These are phyloP conservation scores for Erucastrum elatum DNA, from an alignment of 345 rosid species.

Conservation along the genomic window DNA sequence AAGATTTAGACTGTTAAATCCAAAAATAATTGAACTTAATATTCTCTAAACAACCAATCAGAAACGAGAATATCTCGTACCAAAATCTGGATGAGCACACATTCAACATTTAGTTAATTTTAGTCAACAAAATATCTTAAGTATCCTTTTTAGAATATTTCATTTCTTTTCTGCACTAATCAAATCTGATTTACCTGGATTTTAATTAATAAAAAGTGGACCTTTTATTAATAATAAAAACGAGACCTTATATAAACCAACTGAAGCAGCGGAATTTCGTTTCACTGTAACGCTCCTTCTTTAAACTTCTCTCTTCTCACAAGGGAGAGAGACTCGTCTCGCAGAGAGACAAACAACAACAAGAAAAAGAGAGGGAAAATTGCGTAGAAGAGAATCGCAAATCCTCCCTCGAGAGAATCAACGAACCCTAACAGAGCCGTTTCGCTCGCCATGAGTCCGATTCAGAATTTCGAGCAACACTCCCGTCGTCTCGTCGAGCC, in stretches of 20 bases:
- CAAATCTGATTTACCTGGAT: not conserved
- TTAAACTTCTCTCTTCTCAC: not conserved
- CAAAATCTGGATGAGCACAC: not conserved
- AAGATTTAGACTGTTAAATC: too few species aligned
- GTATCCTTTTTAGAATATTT: not conserved
- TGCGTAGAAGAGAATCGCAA: conserved; percentile 1
- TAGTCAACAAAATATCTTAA: not conserved
- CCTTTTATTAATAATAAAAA: conserved; percentile 7
- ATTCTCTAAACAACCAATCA: not conserved
- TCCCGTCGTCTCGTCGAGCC: conserved; percentile 77
- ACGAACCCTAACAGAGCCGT: conserved; percentile 22
- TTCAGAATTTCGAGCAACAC: conserved; percentile 94
- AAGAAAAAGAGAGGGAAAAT: conserved; percentile 15
- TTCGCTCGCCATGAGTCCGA: conserved; percentile 67
- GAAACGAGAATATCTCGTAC: not conserved
- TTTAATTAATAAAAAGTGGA: not conserved
- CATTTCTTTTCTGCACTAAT: not conserved
- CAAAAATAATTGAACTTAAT: not conserved
- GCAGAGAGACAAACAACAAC: conserved; percentile 12
- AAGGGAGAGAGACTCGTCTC: conserved; percentile 2
- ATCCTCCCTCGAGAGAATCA: not conserved
- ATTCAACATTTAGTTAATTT: not conserved
- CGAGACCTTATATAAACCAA: not conserved
- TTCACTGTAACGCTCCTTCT: conserved; percentile 18
- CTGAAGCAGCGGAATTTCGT: not conserved